Evolutionary conservation across 2,329 filamentous ascomycete species (phyloP).

Genomic region (Raffaelea albimanens): DNA sequence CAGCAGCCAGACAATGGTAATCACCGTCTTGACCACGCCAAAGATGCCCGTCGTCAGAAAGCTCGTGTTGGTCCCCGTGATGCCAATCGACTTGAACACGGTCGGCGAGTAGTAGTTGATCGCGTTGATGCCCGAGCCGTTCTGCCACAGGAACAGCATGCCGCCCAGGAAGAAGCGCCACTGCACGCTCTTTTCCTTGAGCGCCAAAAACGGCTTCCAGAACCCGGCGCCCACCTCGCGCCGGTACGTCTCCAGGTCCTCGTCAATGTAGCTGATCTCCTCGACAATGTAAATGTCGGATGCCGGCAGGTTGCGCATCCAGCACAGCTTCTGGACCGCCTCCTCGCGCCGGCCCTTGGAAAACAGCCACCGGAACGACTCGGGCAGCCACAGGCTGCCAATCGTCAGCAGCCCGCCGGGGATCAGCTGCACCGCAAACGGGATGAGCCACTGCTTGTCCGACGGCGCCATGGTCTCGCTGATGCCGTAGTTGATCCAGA

Average conservation of each 20-base stretch:
- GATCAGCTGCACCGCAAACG: conserved; percentile 58
- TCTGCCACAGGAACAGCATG: conserved; percentile 72
- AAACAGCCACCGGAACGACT: conserved; percentile 20
- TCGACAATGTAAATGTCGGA: conserved; percentile 60
- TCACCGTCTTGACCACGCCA: conserved; percentile 62
- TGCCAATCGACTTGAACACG: conserved; percentile 49
- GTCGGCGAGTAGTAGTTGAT: conserved; percentile 68
- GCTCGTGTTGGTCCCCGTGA: conserved; percentile 32
- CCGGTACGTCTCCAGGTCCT: conserved; percentile 56
- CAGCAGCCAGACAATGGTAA: conserved; percentile 61
- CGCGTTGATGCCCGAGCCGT: conserved; percentile 66
- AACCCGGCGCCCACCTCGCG: conserved; percentile 59
- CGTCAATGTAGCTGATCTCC: conserved; percentile 62
- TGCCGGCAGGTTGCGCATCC: conserved; percentile 50
- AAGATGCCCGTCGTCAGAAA: conserved; percentile 63
- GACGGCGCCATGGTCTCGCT: conserved; percentile 35
- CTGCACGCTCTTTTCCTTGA: conserved; percentile 46
- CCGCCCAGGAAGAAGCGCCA: conserved; percentile 66
- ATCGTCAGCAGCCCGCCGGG: conserved; percentile 53
- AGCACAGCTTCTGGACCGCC: conserved; percentile 30
- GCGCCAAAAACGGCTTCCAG: conserved; percentile 60
- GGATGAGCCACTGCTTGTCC: conserved; percentile 52
- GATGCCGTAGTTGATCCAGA: conserved; percentile 59
- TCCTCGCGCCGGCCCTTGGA: conserved; percentile 11
- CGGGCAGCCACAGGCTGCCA: conserved; percentile 41